phyloP scores from a whole-genome alignment of 495 filamentous ascomycete species.

The Lophium mytilinum region DNA sequence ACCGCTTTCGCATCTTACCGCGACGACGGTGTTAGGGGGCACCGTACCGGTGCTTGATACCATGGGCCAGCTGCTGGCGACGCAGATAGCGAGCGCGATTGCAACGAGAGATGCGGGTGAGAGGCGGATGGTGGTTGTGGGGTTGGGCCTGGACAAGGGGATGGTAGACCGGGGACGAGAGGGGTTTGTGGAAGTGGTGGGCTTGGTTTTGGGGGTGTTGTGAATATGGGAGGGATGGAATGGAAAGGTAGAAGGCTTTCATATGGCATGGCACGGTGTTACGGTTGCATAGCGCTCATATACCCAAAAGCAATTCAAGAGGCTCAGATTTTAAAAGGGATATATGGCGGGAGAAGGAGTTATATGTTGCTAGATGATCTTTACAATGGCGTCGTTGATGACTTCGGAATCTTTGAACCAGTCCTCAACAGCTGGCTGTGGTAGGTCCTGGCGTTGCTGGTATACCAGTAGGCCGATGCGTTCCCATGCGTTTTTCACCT shows the following conservation, averaged over 20 bases:
- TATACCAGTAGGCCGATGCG: too few relatives aligned
- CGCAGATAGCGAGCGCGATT: constrained; percentile 77
- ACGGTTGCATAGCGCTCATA: too few relatives aligned
- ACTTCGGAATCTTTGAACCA: too few relatives aligned
- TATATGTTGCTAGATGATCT: too few relatives aligned
- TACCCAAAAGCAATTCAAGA: too few relatives aligned
- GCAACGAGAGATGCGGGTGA: constrained; percentile 65
- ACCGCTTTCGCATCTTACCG: constrained; percentile 71
- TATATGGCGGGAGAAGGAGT: too few relatives aligned
- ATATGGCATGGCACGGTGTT: too few relatives aligned
- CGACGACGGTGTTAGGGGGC: constrained; percentile 82
- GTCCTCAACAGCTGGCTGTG: too few relatives aligned
- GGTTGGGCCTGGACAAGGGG: constrained; percentile 61
- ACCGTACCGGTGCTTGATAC: constrained; percentile 69
- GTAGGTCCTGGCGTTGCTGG: too few relatives aligned
- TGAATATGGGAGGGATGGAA: constrained; percentile 26
- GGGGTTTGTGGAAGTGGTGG: constrained; percentile 74
- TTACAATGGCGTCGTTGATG: too few relatives aligned
- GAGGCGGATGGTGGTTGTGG: constrained; percentile 69
- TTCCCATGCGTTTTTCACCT: too few relatives aligned
- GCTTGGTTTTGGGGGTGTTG: constrained; percentile 63
- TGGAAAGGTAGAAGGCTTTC: background rate
- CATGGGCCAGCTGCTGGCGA: constrained; percentile 76
- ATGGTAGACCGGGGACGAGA: constrained; percentile 45
- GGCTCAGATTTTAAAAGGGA: too few relatives aligned